Evolutionary conservation across 2,329 filamentous ascomycete species (phyloP), one percentile per base, ranked within the genome.

Genomic region (Fusarium graminum): DNA sequence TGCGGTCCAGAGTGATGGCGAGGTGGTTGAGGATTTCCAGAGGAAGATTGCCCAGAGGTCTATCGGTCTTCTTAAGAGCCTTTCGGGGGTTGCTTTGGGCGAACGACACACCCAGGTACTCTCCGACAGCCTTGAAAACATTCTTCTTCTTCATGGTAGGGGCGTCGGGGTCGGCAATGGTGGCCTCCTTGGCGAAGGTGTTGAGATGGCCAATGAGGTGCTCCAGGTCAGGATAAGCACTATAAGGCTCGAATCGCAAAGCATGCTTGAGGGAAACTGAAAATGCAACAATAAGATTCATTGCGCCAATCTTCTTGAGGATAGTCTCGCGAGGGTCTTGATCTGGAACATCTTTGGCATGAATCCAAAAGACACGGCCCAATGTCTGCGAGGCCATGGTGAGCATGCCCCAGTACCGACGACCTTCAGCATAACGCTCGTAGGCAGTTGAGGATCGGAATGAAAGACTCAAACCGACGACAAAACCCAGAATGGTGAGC

Each of bases 361-460:
- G 91, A 30, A 97, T 84, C 94, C 94, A 97, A 74, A 95, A 92
- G 11, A 92, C 83, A 22, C 94, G 88, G 69, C 87, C 91, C 69
- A 96, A 81, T 75, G 88, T 80, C 80, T 93, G 82, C 71, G 83
- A 80, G 73, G 90, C 89, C 76, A 84, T 81, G 53, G 83, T 86
- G 69, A 89, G 80, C 55, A 85, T 80, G 1, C 87, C 81, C 87
- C 88, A 90, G 70, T 83, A 86, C 69, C 86, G 87, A 36, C 88
- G 82, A 36, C 88, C 88, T 65, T 91, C 88, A 39, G 82, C 82
- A 74, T 88, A 89, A 68, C 90, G 86, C 78, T 94, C 91, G 70
- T 94, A 94, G 11, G 91, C 91, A 9, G 90, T 92, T 3, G 90
- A 89, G 65, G 86, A 91, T 59, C 91, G 88, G 80, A 94, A 93